Base-by-base conservation (phyloP, 306 rosid genomes). In the Prunus armeniaca region DNA sequence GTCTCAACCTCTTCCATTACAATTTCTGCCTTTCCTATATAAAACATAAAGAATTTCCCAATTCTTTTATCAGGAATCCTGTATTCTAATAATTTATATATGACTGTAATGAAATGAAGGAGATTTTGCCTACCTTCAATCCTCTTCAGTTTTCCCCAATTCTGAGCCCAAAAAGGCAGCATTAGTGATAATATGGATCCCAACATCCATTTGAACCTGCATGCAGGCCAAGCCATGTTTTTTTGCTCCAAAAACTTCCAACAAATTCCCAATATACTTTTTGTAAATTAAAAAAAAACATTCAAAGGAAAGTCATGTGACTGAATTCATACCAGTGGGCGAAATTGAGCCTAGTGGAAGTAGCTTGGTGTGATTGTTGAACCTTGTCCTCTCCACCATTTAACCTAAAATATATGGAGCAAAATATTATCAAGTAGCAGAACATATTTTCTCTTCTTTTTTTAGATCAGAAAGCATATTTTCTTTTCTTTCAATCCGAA, bases 1-100 rank as follows among this genome's bases (percentile, higher is more conserved):
- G 12, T 76, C 67, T 87, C 93, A 10, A 70, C 86, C 75, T 81
- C 93, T 73, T 86, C 89, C n/a, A 76, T 77, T 54, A 89, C 88
- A 22, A 78, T 22, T 73, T 80, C 91, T 64, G 80, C 86, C 78
- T 75, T 85, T 52, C 78, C 95, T 89, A 57, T n/a, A 55, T 10
- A n/a, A 13, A 72, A 61, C 25, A 81, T 27, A 19, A 24, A 67
- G 15, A 61, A 20, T 66, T 60, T 50, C 46, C 30, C 18, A 65
- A 38, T 38, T 38, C 9, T 38, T 6, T 38, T 38, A 38, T 38
- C 9, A 38, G 43, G 5, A 6, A 20, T 20, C 55, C 43, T 22
- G 25, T 13, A 38, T 61, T 64, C 13, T 65, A 30, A 50, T 5
- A 6, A 7, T 7, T 2, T 2, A 3, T 3, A 72, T 17, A 65